Percentiles rank a stretch among this genome's conserved stretches.
phyloP scores from a whole-genome alignment of 495 filamentous ascomycete species.

The Aspergillus wentii region DNA sequence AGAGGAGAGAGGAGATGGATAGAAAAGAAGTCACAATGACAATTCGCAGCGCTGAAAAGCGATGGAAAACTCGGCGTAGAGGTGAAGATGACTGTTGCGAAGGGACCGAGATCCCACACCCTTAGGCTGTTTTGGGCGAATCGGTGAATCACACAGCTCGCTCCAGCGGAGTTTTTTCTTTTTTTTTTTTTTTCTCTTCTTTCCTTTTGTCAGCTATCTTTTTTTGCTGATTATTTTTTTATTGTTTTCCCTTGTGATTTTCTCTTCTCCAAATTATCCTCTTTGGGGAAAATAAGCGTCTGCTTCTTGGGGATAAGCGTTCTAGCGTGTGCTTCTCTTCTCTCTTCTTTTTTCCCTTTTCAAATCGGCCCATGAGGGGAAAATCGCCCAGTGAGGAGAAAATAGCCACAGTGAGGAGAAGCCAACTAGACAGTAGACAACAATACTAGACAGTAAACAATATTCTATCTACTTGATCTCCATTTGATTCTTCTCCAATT shows the following conservation, averaged over 20 bases:
- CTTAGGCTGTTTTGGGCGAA: slow-evolving; percentile 39
- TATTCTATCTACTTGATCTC: no score
- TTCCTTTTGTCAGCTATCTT: not conserved
- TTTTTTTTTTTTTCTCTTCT: not conserved
- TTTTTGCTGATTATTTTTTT: slow-evolving; percentile 1
- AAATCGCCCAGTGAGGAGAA: not conserved
- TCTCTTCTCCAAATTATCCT: not conserved
- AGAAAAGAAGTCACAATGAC: slow-evolving; percentile 6
- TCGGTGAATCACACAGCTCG: no score
- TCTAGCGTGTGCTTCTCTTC: no score
- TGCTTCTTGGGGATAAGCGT: no score
- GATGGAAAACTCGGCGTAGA: not conserved
- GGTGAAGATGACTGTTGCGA: slow-evolving; percentile 3
- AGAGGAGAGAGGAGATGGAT: slow-evolving; percentile 11
- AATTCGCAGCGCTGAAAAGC: not conserved
- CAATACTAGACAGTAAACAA: not conserved
- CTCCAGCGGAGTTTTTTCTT: no score
- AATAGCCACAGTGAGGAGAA: not conserved
- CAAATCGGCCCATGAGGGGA: not conserved
- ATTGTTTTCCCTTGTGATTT: slow-evolving; percentile 1
- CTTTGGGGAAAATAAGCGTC: slow-evolving; percentile 6
- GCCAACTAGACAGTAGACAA: not conserved
- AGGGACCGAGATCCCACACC: slow-evolving; percentile 9
- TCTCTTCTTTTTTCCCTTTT: slow-evolving; percentile 8
- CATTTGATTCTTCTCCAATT: no score